Evolutionary conservation across 129 eudicot species (phyloP), one percentile per base, ranked within the genome.

Genomic region (Heracleum sosnowskyi): DNA sequence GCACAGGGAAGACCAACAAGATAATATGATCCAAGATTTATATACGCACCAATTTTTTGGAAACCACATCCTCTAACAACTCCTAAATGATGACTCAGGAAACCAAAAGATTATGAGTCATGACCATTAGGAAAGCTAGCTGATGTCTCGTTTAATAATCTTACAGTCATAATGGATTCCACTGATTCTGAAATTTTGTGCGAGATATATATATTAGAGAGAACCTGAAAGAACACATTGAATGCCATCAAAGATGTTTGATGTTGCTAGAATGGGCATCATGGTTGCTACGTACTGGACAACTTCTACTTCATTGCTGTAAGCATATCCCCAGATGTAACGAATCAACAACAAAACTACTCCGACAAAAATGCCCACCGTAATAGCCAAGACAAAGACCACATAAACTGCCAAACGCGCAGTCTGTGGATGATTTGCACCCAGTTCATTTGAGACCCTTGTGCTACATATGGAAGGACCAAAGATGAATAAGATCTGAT

Each of bases 381-480:
- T 46, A 34, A 87, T 26, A 0, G 88, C 89, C 82, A 84, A 78
- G 24, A 77, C 79, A 51, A 88, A 41, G 66, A 91, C 98, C 53
- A 90, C 91, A 16, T 34, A 36, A 35, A 90, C 85, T 1, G 97
- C 91, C 46, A 88, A 71, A 0, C 87, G 87, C 34, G 98, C 97
- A 29, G 84, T 85, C 60, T 73, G 80, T 71, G 96, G 96, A 83
- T 82, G 88, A 34, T 92, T 91, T 45, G 96, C 97, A 46, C 98
- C 98, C 79, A 94, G 81, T 84, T 91, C 98, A 35, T 94, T 94
- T 69, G 98, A 90, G 41, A 95, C 94, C 70, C 98, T 79, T 12
- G 97, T 91, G 80, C 98, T 95, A 69, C 79, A 70, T 42, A 16
- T 8, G 8, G n/a, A 35, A 31, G 35, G 74, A 26, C 24, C 37